phyloP scores from a whole-genome alignment of 768 basidiomycete species.

The Austroboletus eburneus region DNA sequence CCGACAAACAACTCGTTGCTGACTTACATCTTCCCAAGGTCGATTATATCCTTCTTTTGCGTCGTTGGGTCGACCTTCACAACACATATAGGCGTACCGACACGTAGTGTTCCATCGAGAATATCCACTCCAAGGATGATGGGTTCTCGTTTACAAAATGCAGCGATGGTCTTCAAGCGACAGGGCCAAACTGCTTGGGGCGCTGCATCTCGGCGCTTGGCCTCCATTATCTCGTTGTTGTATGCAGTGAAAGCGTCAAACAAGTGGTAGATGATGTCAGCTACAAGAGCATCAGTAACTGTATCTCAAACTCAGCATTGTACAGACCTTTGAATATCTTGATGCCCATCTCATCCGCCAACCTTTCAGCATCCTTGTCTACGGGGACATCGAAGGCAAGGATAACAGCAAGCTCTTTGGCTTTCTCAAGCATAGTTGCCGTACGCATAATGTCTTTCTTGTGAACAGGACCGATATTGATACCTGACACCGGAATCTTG shows the following conservation, averaged over 20 bases:
- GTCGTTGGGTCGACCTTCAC: constrained; percentile 87
- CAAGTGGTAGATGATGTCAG: constrained; percentile 97
- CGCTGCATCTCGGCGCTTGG: constrained; percentile 88
- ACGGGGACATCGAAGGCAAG: constrained; percentile 95
- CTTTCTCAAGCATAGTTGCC: constrained; percentile 92
- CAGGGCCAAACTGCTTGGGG: constrained; percentile 98
- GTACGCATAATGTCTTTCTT: constrained; percentile 93
- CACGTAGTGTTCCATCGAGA: constrained; percentile 82
- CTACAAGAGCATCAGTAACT: constrained; percentile 38
- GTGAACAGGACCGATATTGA: constrained; percentile 96
- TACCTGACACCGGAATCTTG: constrained; percentile 96
- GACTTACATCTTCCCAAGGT: constrained; percentile 90
- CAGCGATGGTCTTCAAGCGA: constrained; percentile 87
- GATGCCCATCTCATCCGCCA: constrained; percentile 94
- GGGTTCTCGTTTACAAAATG: constrained; percentile 94
- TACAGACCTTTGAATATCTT: constrained; percentile 83
- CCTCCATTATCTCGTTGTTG: constrained; percentile 86
- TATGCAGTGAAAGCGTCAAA: constrained; percentile 96
- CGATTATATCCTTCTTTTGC: constrained; percentile 85
- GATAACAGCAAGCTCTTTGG: constrained; percentile 91
- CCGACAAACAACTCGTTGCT: not conserved
- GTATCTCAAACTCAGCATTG: not conserved
- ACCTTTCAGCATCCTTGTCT: constrained; percentile 87
- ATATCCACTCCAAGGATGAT: constrained; percentile 98
- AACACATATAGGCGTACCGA: constrained; percentile 94